Percentiles rank a stretch among this genome's conserved stretches.
Evolutionary conservation across 768 basidiomycete genomes (phyloP).

Genomic region (Panellus pusillus): DNA sequence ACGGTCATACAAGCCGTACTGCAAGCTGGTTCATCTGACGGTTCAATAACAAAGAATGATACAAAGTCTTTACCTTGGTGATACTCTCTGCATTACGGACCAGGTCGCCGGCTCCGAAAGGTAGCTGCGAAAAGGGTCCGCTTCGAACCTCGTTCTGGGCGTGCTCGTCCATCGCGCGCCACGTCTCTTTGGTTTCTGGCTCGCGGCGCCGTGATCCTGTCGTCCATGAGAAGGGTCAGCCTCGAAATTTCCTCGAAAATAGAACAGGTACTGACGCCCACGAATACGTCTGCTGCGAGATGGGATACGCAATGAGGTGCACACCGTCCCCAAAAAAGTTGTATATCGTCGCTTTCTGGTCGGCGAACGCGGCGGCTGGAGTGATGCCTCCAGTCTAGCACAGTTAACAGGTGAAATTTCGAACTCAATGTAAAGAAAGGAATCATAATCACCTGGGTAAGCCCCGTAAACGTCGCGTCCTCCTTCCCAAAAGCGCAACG

Average conservation of each 20-base stretch:
- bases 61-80: constrained; percentile 20
- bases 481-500: constrained; percentile 35
- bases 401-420: not conserved
- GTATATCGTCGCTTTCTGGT: constrained; percentile 23
- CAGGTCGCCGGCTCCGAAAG: constrained; percentile 20
- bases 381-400: constrained; percentile 37
- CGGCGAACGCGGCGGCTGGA: constrained; percentile 17
- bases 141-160: constrained; percentile 21
- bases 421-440: not conserved
- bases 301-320: constrained; percentile 38
- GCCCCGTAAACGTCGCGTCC: constrained; percentile 36
- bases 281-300: constrained; percentile 29
- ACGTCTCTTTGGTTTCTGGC: constrained; percentile 39
- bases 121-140: constrained; percentile 21
- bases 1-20: constrained; percentile 47
- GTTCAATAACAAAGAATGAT: not conserved
- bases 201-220: constrained; percentile 38
- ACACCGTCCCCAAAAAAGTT: constrained; percentile 38
- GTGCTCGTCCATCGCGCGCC: constrained; percentile 37
- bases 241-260: not conserved
- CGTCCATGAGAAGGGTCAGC: not conserved
- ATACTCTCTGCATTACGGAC: constrained; percentile 22
- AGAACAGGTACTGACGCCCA: constrained; percentile 35
- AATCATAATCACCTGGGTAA: constrained; percentile 30
- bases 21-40: not conserved